Evolutionary conservation across 345 rosid genomes (phyloP), one percentile per base, ranked within the genome.

Genomic region (Cardiospermum halicacabum): DNA sequence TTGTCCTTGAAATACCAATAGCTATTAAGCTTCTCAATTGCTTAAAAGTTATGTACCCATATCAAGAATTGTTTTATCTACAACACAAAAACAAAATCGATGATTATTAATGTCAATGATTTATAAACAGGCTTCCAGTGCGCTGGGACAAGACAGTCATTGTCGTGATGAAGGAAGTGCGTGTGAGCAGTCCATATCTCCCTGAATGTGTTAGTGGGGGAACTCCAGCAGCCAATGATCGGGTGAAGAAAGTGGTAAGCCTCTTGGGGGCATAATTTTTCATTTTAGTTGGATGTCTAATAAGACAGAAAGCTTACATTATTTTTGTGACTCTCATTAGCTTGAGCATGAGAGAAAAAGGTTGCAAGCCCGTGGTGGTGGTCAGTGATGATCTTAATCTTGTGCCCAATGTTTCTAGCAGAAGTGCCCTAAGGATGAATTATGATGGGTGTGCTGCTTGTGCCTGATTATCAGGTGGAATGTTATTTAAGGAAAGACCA

Each of bases 171-270:
- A 78, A 89, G 66, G 96, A 91, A 78, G 99, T 94, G 49, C 87
- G 96, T 36, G 99, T 94, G 62, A 73, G 74, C 75, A 89, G 91
- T 74, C 99, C 99, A 0, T 94, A 94, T 80, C 79, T 83, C 37
- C 80, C 99, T 0, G 96, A 89, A 62, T 84, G 80, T 74, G 99
- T 94, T 69, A 71, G 69, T 53, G 99, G 97, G 73, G 97, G 99
- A 77, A 85, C 97, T 66, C 73, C 91, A 72, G 85, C 91, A 60
- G 99, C 99, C 81, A 94, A 94, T 77, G 92, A 91, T 42, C 82
- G 97, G 53, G 99, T 94, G 73, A 94, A 80, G 82, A 94, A 91
- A 91, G 97, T 94, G 96, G 99, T 89, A 81, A 85, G 87, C 5
- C 56, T 56, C 60, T 62, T 15, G 13, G 34, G 64, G 13, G 34